Base-by-base conservation (phyloP, 2,329 filamentous ascomycete genomes). In the Lojkania enalia region DNA sequence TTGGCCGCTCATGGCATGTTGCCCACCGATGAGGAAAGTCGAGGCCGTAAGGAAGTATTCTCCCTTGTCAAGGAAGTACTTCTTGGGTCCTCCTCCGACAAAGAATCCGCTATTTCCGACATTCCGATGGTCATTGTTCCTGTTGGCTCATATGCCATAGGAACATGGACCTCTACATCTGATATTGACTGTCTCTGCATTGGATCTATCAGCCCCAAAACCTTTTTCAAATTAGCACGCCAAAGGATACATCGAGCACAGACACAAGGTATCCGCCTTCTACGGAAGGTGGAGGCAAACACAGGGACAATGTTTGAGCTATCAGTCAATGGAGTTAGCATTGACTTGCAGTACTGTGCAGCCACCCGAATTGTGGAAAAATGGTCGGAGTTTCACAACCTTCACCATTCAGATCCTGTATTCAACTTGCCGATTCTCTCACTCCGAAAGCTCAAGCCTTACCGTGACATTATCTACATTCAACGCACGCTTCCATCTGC, bases 111-210 rank as follows among this genome's bases (percentile, higher is more conserved):
- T 18, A 32, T 31, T 2, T 47, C 57, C 1, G 55, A 60, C 6
- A 58, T 64, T 30, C 61, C 74, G 1, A 68, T 85, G 27, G 69
- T 83, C 1, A 58, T 87, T 5, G 73, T 81, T 4, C 75, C 83
- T 0, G 81, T 86, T n/a, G 85, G 84, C 0, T 87, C 84, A 0
- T 86, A 83, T 55, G 81, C 79, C 2, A 69, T 87, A 2, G 79
- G 78, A 7, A 78, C 84, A 2, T 86, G 83, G 81, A 81, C 79
- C 1, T 57, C 70, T 1, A 61, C 74, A 0, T 87, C 83, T 1
- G 82, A 86, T 53, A 75, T 88, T 5, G 83, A 88, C 64, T 83
- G 82, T 54, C 73, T 87, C 4, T 85, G 78, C 52, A 79, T 87
- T 49, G 82, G 84, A 1, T 74, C 78, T 16, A 81, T 85, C 44